Evolutionary conservation across 257 asterid genomes (phyloP).

Genomic region (Ocimum tenuiflorum): DNA sequence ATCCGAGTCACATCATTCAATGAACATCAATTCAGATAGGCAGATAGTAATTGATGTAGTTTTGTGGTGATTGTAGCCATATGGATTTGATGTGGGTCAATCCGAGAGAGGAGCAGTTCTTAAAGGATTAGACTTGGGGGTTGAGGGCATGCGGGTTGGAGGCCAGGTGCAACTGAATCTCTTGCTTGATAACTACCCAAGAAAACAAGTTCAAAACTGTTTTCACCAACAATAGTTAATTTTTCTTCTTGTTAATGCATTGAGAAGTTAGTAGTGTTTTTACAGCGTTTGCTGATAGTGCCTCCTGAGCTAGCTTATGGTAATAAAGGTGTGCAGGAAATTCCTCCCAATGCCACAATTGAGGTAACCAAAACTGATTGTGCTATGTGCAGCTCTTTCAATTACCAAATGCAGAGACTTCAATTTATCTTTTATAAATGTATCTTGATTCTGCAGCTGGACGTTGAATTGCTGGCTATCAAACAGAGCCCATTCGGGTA

Average conservation of each 20-base stretch:
- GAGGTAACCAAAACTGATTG: conserved; percentile 27
- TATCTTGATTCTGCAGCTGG: conserved; percentile 51
- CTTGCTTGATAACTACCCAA: neutral
- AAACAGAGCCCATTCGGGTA: conserved; percentile 93
- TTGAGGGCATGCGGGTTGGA: conserved; percentile 92
- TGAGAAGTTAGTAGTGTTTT: no score
- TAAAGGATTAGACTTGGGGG: conserved; percentile 91
- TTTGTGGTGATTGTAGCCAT: conserved; percentile 49
- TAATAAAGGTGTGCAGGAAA: conserved; percentile 88
- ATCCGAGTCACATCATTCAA: no score
- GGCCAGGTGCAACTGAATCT: conserved; percentile 66
- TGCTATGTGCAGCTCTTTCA: no score
- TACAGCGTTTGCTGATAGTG: conserved; percentile 79
- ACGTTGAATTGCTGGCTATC: conserved; percentile 73
- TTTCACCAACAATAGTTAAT: no score
- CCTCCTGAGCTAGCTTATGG: conserved; percentile 98
- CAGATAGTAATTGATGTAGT: neutral
- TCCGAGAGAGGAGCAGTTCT: conserved; percentile 84
- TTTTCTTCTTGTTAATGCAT: no score
- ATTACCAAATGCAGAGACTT: no score
- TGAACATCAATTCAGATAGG: neutral
- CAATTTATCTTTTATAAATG: no score
- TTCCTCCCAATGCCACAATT: conserved; percentile 94
- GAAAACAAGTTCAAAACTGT: no score
- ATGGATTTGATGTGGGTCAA: conserved; percentile 90